Base-by-base conservation (phyloP, 2,329 filamentous ascomycete species). In the Sphaceloma murrayae region DNA sequence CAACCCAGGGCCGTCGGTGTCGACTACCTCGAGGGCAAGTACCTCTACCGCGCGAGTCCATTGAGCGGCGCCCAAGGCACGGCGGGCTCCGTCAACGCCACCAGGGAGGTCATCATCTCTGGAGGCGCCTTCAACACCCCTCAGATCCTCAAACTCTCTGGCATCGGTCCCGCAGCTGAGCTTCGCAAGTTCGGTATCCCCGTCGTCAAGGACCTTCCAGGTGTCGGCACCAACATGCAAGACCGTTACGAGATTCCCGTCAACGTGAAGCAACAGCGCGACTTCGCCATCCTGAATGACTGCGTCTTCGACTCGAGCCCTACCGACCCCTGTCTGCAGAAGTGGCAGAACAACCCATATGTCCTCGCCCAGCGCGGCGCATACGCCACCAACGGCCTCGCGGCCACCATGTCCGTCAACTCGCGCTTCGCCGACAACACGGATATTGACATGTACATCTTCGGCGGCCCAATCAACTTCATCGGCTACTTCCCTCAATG, bases 141-240 rank as follows among this genome's bases (percentile, higher is more conserved):
- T 5, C 78, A 82, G 57, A 60, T 83, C 2, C 71, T 83, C 9
- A 75, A 78, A 62, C 69, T 81, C 1, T 74, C 68, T 42, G 79
- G 79, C n/a, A 68, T 82, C 24, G 78, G 78, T 0, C 75, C 76
- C 0, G 54, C 59, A 8, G 55, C 62, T 0, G 70, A 78, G 51
- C 67, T 83, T 4, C 50, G 66, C 14, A 62, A 65, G 43, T 68
- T 74, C 53, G 60, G 64, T n/a, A 80, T 82, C 49, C 54, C 65
- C 2, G 60, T 74, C 1, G 51, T 78, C 13, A 64, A 69, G 3
- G 67, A 80, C 49, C 71, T 75, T 0, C 72, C 73, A 1, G 75
- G 78, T 33, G 77, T 84, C 2, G 79, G 79, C 4, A 72, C 70
- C 46, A 78, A 82, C 59, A 65, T 83, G 3, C 66, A 78, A 47